Percentiles rank a stretch among this genome's conserved stretches.
Conservation (phyloP, 139 green algal species). For the Diplosphaera chodatii region DNA sequence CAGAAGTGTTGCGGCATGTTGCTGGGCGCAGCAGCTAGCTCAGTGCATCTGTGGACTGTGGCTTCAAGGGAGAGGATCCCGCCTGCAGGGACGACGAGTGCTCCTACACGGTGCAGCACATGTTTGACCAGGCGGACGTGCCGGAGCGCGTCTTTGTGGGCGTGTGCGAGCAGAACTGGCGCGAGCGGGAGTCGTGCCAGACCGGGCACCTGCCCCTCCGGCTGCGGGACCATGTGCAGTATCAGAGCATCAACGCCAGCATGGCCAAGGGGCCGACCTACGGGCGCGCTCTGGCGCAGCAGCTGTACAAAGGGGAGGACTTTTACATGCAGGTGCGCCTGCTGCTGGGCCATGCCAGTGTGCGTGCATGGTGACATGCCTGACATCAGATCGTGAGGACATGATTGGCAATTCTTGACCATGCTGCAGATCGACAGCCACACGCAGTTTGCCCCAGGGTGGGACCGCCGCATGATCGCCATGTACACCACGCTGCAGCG, state of each 20-base stretch:
- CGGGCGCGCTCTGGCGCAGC: conserved; percentile 6
- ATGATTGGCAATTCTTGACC: too few species aligned
- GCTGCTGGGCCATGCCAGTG: too few species aligned
- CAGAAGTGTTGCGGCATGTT: neutral
- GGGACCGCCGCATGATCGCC: neutral
- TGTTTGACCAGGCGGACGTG: neutral
- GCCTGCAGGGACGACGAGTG: neutral
- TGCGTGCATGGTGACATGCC: too few species aligned
- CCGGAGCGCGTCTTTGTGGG: neutral
- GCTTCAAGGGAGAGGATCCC: too few species aligned
- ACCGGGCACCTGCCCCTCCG: neutral
- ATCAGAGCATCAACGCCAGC: neutral
- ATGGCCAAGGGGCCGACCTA: conserved; percentile 11
- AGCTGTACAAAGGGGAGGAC: conserved; percentile 8
- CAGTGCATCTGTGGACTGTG: too few species aligned
- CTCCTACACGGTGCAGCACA: neutral
- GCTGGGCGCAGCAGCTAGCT: too few species aligned
- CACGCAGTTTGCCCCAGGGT: neutral
- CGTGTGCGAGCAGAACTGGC: neutral
- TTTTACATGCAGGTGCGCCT: conserved; percentile 15
- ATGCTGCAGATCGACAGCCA: conserved; percentile 15
- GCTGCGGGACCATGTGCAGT: neutral
- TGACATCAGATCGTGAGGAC: neutral
- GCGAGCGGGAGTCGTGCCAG: neutral
- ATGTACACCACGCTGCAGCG: neutral